Conservation (phyloP, 2,329 filamentous ascomycete genomes). For the Tolypocladium paradoxum region DNA sequence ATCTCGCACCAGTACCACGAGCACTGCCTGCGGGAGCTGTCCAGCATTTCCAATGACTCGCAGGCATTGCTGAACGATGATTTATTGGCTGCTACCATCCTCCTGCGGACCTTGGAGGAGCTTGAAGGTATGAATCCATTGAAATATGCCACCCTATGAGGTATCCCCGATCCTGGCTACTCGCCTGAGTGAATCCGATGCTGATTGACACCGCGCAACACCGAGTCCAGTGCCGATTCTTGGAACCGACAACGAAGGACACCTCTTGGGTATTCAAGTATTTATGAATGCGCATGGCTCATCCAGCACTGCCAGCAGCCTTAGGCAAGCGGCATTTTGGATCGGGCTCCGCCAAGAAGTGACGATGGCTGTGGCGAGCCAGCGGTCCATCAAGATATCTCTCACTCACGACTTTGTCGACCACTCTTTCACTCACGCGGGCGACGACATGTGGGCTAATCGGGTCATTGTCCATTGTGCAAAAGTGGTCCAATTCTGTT, state of each 20-base stretch:
- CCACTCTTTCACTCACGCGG: slow-evolving; percentile 32
- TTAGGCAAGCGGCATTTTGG: slow-evolving; percentile 45
- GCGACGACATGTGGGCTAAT: slow-evolving; percentile 49
- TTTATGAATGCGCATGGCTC: slow-evolving; percentile 32
- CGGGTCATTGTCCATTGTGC: slow-evolving; percentile 50
- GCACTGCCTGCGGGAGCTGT: slow-evolving; percentile 38
- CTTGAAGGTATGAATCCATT: slow-evolving; percentile 35
- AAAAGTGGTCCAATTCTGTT: slow-evolving; percentile 55
- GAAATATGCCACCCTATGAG: too few species aligned
- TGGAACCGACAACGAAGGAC: slow-evolving; percentile 34
- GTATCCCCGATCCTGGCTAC: neutral
- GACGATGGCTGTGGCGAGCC: slow-evolving; percentile 41
- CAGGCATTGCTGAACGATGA: slow-evolving; percentile 35
- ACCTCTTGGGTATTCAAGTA: slow-evolving; percentile 33
- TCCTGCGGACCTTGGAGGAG: slow-evolving; percentile 46
- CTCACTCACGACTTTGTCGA: slow-evolving; percentile 40
- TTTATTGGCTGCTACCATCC: slow-evolving; percentile 43
- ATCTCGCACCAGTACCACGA: slow-evolving; percentile 42
- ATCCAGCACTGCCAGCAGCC: slow-evolving; percentile 14
- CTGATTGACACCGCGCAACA: neutral
- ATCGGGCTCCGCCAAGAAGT: slow-evolving; percentile 49
- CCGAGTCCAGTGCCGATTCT: slow-evolving; percentile 14
- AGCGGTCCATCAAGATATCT: slow-evolving; percentile 35
- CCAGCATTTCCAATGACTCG: slow-evolving; percentile 32
- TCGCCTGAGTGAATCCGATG: neutral